A percentile compares a stretch with the other conserved stretches of the same genome.
Evolutionary conservation across 1,139 yeast species (phyloP).

Genomic region (Geotrichum macrosporum): DNA sequence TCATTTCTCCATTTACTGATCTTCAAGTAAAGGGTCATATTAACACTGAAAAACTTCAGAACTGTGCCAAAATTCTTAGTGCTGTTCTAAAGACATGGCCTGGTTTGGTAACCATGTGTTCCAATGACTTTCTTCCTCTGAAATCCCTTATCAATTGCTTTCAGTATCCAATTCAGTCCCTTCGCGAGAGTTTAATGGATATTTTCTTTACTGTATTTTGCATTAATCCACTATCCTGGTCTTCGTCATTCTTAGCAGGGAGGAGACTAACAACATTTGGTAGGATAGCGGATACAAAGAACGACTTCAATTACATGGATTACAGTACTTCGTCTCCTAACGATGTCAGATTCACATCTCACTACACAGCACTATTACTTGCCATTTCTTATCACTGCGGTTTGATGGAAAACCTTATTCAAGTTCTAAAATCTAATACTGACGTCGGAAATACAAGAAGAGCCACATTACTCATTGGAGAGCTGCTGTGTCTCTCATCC

Average conservation of each 20-base stretch:
- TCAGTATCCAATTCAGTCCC: constrained; percentile 49
- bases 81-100: constrained; percentile 66
- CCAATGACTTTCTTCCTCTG: constrained; percentile 54
- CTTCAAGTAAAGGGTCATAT: constrained; percentile 45
- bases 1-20: constrained; percentile 66
- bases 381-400: constrained; percentile 54
- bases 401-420: constrained; percentile 48
- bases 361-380: constrained; percentile 59
- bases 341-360: constrained; percentile 40
- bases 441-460: constrained; percentile 51
- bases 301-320: constrained; percentile 15
- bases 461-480: constrained; percentile 60
- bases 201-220: constrained; percentile 64
- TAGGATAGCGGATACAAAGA: constrained; percentile 22
- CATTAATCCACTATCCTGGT: constrained; percentile 60
- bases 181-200: constrained; percentile 66
- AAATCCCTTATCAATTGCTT: constrained; percentile 60
- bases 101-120: constrained; percentile 66
- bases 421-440: constrained; percentile 46
- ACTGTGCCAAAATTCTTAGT: constrained; percentile 58
- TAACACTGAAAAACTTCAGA: constrained; percentile 54
- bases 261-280: constrained; percentile 35
- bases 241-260: constrained; percentile 41
- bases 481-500: constrained; percentile 54
- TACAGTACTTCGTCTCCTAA: constrained; percentile 8